Evolutionary conservation across 164 flowering plant species (phyloP).

Genomic region (Taxillus chinensis): DNA sequence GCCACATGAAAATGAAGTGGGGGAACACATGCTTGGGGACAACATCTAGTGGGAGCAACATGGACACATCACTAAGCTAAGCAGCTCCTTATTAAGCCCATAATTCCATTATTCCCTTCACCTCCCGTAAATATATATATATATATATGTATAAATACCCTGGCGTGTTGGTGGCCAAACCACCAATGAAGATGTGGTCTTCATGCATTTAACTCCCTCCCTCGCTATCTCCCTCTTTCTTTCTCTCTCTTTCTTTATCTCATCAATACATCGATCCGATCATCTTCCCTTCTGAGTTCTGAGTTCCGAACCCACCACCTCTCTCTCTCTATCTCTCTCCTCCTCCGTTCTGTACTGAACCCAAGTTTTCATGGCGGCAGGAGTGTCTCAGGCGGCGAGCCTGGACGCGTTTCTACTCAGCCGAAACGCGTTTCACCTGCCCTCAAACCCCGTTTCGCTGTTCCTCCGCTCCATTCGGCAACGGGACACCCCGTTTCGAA

Average conservation of each 20-base stretch:
- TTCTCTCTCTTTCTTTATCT: neutral
- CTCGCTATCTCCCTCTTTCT: neutral
- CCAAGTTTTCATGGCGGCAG: constrained; percentile 41
- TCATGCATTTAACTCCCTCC: neutral
- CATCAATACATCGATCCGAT: neutral
- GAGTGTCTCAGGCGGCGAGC: constrained; percentile 26
- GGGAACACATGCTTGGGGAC: too few relatives aligned
- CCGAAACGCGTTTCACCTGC: constrained; percentile 12
- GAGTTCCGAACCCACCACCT: neutral
- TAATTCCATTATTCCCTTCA: constrained; percentile 15
- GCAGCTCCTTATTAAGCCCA: constrained; percentile 5
- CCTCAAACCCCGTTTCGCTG: constrained; percentile 12
- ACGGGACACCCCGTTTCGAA: neutral
- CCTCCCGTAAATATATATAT: constrained; percentile 6
- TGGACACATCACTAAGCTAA: too few relatives aligned
- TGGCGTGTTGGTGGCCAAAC: neutral
- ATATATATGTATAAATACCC: neutral
- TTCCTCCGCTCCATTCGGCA: constrained; percentile 8
- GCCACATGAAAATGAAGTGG: too few relatives aligned
- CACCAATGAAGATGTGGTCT: neutral
- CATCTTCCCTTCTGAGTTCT: too few relatives aligned
- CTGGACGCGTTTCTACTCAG: constrained; percentile 15
- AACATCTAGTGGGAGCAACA: too few relatives aligned
- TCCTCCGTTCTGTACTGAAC: neutral
- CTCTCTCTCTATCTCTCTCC: neutral